Base-by-base conservation (phyloP, 2,329 filamentous ascomycete species). In the Cordyceps militaris region DNA sequence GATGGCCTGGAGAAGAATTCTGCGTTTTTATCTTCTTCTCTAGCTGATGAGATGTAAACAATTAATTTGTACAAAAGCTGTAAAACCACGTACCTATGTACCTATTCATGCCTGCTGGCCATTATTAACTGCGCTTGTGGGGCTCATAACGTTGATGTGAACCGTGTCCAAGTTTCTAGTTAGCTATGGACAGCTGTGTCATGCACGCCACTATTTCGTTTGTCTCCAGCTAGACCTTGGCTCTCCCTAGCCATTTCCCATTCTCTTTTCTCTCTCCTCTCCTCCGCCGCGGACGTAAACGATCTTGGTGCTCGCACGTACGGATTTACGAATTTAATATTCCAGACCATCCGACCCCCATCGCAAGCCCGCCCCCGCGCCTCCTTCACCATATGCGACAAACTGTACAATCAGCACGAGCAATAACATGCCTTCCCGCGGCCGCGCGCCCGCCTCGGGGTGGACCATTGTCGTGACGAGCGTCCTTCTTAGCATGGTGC, bases 401-500 rank as follows among this genome's bases (percentile, higher is more conserved):
- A 32, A 9, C 59, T 61, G 59, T 54, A 16, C 16, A 6, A 10
- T 60, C 66, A 26, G 66, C 66, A 59, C 62, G 11, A 58, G 32
- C 21, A 38, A 57, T 60, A 56, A 59, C 63, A 24, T 66, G 53
- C 23, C 62, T 59, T 66, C 61, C 4, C 69, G 70, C 49, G 70
- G 66, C 5, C 62, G 59, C 56, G 65, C 61, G 13, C 60, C 68
- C 36, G 61, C 65, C 38, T 63, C 70, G 24, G 42, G 67, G n/a
- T 48, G 67, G 28, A 63, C 63, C 10, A 28, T 26, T 38, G 47
- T 57, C 30, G 57, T 40, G 23, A 46, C 10, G 13, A 51, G 28
- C 16, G 38, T 54, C 9, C 34, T 59, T 23, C 21, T 67, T 28
- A 58, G 67, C 5, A 69, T 72, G n/a, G 54, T 46, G 3, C 74